Evolutionary conservation across 345 rosid genomes (phyloP).

Genomic region (Brassica cretica): DNA sequence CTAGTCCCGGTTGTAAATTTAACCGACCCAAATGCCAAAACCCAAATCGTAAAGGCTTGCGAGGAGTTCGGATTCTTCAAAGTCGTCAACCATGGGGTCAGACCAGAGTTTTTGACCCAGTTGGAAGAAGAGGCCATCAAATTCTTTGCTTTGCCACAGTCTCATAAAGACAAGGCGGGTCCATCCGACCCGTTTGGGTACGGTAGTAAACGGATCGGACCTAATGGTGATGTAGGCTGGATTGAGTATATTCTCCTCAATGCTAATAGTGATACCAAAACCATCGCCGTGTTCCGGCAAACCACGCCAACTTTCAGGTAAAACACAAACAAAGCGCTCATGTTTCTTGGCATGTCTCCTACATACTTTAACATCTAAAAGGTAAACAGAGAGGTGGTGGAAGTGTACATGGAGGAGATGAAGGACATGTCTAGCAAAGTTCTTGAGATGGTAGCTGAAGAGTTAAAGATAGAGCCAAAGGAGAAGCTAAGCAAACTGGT

Average conservation of each 20-base stretch:
- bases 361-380: neutral
- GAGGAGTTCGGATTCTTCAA: slow-evolving; percentile 79
- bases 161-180: slow-evolving; percentile 60
- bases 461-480: slow-evolving; percentile 51
- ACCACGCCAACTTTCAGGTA: slow-evolving; percentile 52
- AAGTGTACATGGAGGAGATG: slow-evolving; percentile 57
- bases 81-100: slow-evolving; percentile 66
- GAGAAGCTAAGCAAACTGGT: slow-evolving; percentile 60
- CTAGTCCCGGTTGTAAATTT: slow-evolving; percentile 61
- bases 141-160: slow-evolving; percentile 61
- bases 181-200: slow-evolving; percentile 83
- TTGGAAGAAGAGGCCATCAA: slow-evolving; percentile 54
- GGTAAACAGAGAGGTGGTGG: slow-evolving; percentile 50
- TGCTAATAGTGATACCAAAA: slow-evolving; percentile 41
- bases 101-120: slow-evolving; percentile 46
- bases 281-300: slow-evolving; percentile 44
- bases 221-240: slow-evolving; percentile 74
- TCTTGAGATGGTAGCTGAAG: slow-evolving; percentile 69
- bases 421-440: slow-evolving; percentile 61
- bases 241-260: slow-evolving; percentile 70
- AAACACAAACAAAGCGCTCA: neutral
- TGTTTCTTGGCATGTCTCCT: slow-evolving; percentile 4
- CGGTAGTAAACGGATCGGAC: slow-evolving; percentile 70
- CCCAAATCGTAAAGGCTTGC: slow-evolving; percentile 56
- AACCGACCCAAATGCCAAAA: slow-evolving; percentile 54